Conservation (phyloP, 2,329 filamentous ascomycete species). For the Sporothrix phasma region DNA sequence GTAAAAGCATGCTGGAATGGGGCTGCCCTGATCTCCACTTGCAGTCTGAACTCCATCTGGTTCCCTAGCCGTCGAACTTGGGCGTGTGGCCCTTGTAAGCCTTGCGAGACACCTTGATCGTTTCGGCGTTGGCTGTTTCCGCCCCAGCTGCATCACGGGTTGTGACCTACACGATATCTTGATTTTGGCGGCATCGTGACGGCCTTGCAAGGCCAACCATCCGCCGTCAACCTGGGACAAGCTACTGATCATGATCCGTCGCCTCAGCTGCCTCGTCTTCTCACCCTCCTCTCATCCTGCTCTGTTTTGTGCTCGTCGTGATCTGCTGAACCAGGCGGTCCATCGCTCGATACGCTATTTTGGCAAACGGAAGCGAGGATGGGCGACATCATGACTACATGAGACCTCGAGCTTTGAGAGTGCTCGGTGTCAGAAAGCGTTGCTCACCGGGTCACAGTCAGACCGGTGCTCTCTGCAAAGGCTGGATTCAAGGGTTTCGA, state of each 20-base stretch:
- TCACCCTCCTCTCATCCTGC: neutral
- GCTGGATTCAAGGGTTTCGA: too few relatives aligned
- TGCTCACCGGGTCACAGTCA: neutral
- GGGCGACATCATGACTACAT: neutral
- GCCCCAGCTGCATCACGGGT: neutral
- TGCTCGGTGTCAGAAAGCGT: neutral
- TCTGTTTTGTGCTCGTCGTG: neutral
- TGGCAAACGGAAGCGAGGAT: neutral
- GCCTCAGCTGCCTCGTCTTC: neutral
- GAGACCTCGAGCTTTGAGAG: too few relatives aligned
- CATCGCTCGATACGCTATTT: neutral
- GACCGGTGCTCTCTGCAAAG: too few relatives aligned
- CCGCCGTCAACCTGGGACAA: slow-evolving; percentile 3
- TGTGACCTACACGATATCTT: neutral
- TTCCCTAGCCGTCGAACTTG: neutral
- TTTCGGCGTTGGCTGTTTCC: neutral
- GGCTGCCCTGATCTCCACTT: neutral
- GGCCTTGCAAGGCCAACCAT: neutral
- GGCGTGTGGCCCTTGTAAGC: neutral
- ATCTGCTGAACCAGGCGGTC: neutral
- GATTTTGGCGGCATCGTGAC: neutral
- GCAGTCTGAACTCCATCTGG: neutral
- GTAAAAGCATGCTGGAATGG: neutral
- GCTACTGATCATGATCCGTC: neutral
- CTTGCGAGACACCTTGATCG: neutral